phyloP scores from a whole-genome alignment of 2,329 filamentous ascomycete species.

The Colletotrichum orbiculare region DNA sequence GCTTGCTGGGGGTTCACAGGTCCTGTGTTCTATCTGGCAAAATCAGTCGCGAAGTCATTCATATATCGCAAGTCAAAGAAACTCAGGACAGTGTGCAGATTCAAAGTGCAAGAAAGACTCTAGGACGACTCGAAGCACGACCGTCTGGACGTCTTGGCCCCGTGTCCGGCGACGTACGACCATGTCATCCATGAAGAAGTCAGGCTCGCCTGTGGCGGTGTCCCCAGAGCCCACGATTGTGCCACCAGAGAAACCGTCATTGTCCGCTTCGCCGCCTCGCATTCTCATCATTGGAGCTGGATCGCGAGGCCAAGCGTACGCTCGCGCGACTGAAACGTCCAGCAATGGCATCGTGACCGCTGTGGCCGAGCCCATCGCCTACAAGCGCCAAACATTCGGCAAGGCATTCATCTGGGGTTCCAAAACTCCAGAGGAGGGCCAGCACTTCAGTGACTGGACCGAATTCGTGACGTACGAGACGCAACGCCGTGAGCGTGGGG shows the following conservation, averaged over 20 bases:
- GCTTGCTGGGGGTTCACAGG: too few relatives aligned
- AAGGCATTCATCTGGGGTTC: conserved; percentile 77
- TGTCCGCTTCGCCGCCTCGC: conserved; percentile 66
- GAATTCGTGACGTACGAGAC: conserved; percentile 81
- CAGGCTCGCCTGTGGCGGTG: conserved; percentile 26
- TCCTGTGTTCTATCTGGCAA: too few relatives aligned
- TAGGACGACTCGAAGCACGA: too few relatives aligned
- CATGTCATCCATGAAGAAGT: conserved; percentile 34
- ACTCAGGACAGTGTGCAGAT: too few relatives aligned
- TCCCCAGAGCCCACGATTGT: conserved; percentile 41
- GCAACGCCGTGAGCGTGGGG: conserved; percentile 64
- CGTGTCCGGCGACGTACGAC: neutral
- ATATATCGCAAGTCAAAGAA: too few relatives aligned
- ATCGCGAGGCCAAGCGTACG: conserved; percentile 81
- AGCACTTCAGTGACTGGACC: conserved; percentile 79
- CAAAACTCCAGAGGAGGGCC: conserved; percentile 62
- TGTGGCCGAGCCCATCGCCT: conserved; percentile 83
- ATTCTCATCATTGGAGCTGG: conserved; percentile 87
- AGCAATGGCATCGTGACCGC: conserved; percentile 77
- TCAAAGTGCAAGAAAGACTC: too few relatives aligned
- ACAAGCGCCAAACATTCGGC: conserved; percentile 80
- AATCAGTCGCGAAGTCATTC: too few relatives aligned
- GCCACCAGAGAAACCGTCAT: conserved; percentile 53
- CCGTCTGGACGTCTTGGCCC: too few relatives aligned
- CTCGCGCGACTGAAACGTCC: conserved; percentile 71